Evolutionary conservation across 2,329 filamentous ascomycete species (phyloP).

Genomic region (Colletotrichum sp.): DNA sequence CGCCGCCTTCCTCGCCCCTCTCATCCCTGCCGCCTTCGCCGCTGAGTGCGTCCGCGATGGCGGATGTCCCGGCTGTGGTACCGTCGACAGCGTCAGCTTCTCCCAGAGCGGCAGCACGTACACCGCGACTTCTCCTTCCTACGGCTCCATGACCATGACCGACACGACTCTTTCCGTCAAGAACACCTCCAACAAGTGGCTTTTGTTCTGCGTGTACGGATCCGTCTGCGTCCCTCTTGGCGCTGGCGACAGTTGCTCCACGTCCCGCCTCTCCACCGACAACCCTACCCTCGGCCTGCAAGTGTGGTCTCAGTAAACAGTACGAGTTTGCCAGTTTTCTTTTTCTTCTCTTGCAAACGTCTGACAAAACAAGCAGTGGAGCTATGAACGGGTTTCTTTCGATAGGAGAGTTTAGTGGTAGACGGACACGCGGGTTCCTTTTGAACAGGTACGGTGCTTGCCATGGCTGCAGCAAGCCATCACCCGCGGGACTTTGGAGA

Average conservation of each 20-base stretch:
- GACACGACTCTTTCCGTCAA: background rate
- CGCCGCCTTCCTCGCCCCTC: background rate
- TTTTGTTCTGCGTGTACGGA: background rate
- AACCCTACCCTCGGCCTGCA: background rate
- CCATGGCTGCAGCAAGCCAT: background rate
- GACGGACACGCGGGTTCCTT: background rate
- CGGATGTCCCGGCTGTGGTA: background rate
- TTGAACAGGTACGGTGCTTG: background rate
- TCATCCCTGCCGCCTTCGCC: background rate
- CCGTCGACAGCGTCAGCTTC: background rate
- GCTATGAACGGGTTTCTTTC: background rate
- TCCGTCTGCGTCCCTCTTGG: background rate
- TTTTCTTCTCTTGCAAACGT: background rate
- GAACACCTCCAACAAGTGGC: constrained; percentile 7
- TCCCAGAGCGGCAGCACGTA: background rate
- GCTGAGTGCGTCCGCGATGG: background rate
- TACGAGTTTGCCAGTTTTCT: background rate
- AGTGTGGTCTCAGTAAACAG: background rate
- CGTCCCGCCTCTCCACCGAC: background rate
- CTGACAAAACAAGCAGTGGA: background rate
- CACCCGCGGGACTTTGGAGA: background rate
- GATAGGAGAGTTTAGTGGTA: background rate
- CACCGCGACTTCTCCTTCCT: background rate
- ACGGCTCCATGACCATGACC: background rate
- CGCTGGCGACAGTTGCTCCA: background rate